Percentiles rank a stretch among this genome's conserved stretches.
Conservation (phyloP, 495 filamentous ascomycete genomes). For the Annulohypoxylon maeteangense region DNA sequence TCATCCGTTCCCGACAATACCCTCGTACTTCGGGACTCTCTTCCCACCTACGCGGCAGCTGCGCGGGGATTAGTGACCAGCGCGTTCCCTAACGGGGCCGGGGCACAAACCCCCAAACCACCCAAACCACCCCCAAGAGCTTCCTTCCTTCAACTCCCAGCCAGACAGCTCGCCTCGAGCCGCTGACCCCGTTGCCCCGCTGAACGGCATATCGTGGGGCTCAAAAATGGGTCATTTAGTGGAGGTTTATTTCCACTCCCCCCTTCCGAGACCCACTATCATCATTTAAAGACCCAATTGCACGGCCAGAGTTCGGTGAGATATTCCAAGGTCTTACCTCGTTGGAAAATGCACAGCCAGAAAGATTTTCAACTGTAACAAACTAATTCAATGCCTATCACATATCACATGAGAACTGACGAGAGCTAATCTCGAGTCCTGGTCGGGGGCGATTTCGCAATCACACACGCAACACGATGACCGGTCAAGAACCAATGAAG, state of each 20-base stretch:
- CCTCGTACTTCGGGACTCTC: conserved; percentile 1
- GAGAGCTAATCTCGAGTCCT: conserved; percentile 2
- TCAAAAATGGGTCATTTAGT: conserved; percentile 36
- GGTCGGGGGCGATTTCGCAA: conserved; percentile 23
- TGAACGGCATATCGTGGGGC: conserved; percentile 20
- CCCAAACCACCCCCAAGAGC: background rate
- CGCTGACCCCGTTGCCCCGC: conserved; percentile 9
- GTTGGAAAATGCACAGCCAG: conserved; percentile 30
- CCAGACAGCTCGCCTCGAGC: conserved; percentile 29
- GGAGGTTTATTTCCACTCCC: conserved; percentile 44
- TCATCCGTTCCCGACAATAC: conserved; percentile 27
- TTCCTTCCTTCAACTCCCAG: background rate
- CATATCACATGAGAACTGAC: conserved; percentile 39
- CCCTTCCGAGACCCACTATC: conserved; percentile 27
- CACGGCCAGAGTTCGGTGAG: conserved; percentile 41
- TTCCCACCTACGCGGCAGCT: conserved; percentile 11
- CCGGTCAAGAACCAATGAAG: conserved; percentile 6
- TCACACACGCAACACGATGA: conserved; percentile 11
- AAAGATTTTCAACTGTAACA: conserved; percentile 31
- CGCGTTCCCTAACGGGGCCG: background rate
- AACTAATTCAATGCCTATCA: conserved; percentile 28
- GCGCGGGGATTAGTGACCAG: conserved; percentile 23
- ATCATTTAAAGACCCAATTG: conserved; percentile 27
- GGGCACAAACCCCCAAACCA: conserved; percentile 6
- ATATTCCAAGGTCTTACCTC: conserved; percentile 45